Evolutionary conservation across 306 rosid species (phyloP), one percentile per base, ranked within the genome.

Genomic region (Delonix regia): DNA sequence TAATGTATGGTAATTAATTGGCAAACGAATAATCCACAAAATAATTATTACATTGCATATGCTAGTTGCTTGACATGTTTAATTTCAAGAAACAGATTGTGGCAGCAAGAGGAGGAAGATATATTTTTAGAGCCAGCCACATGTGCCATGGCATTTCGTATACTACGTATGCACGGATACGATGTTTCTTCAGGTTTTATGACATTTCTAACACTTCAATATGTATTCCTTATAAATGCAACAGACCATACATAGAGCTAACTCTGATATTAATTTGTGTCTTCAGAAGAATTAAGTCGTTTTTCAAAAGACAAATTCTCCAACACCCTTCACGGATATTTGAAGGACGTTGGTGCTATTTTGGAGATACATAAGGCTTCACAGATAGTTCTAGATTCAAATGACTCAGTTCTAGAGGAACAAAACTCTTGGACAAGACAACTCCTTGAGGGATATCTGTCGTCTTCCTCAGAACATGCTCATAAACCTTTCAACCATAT

Each of bases 41-140:
- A 5, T 2, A 34, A 2, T 34, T 34, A 34, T 5, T 34, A 34
- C 3, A 34, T 39, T 3, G 44, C 1, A 1, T 1, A 7, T 7
- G 45, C 33, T 30, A 41, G 9, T 41, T 41, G 45, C 45, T 7
- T 41, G 45, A 41, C n/a, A n/a, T n/a, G n/a, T n/a, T 9, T 6
- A 79, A 66, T 70, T 33, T 76, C 55, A 42, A 60, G 33, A 47
- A 82, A 78, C 90, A 94, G 97, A 69, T 76, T 38, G 79, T 94
- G 94, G 97, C 71, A 81, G 67, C 88, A 81, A 74, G 92, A 89
- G 33, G 93, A 22, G 12, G 64, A 53, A 9, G 60, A 57, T 27
- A 57, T 57, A 25, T 24, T 57, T 57, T 24, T 27, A 25, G 64
- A 25, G 36, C 64, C 64, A 57, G 13, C 36, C 38, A 25, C 64